Base-by-base conservation (phyloP, 73 alveolate species). In the Breviolum minutum region DNA sequence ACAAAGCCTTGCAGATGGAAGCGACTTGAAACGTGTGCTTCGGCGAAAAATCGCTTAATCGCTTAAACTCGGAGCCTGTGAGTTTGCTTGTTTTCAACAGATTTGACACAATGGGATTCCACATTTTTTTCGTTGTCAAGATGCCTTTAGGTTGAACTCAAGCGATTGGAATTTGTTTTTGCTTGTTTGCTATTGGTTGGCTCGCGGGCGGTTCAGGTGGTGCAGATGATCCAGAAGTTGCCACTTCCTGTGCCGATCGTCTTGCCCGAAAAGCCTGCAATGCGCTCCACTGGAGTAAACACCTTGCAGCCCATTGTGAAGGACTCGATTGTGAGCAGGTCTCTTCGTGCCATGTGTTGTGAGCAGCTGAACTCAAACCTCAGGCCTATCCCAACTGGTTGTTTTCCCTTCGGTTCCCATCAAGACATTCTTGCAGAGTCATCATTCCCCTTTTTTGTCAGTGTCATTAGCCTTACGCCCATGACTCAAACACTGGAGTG, bases 241-340 rank as follows among this genome's bases (percentile, higher is more conserved):
- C 93, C 90, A 7, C 90, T 81, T 40, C 90, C 90, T 2, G 90
- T 54, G 69, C 90, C 90, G 76, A 84, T 61, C 24, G 93, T 84
- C 26, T 20, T 61, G 93, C 77, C 93, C 7, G 76, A 84, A 66
- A 73, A 63, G 88, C 97, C 96, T 5, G 81, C 96, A 11, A 20
- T 89, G 96, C 96, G 96, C 54, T 89, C 96, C 63, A 89, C 96
- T 20, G 96, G 96, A 77, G 86, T 70, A 24, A 89, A 89, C 24
- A 89, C 96, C 10, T 32, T 77, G n/a, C 81, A 68, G 61, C 95
- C 86, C 86, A 77, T 81, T 5, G 90, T 54, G 32, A 81, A 81
- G 90, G 90, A 54, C 90, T 54, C 54, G 54, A 40, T 40, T 40
- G 54, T 40, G 54, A 40, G 54, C 54, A 68, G 8, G n/a, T 17